Evolutionary conservation across 257 asterid species (phyloP), one percentile per base, ranked within the genome.

Genomic region (Galeopsis tetrahit): DNA sequence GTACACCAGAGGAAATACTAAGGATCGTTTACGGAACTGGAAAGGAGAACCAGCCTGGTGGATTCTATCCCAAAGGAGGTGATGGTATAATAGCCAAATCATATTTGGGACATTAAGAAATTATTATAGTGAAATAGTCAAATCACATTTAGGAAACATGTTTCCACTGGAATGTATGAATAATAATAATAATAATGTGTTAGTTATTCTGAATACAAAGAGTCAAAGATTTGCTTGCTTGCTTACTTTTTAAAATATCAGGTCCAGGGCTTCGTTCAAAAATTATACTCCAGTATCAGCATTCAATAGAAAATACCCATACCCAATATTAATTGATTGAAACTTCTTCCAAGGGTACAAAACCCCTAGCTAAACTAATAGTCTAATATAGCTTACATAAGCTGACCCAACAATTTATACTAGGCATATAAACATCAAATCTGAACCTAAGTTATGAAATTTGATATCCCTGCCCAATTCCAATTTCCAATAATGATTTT

Each of bases 41-140:
- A 10, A 56, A 75, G 0, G 96, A 89, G 71, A 71, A 62, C 13
- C 32, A 6, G 9, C 89, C 97, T 0, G 97, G 97, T 3, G 96
- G 92, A 0, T 91, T 93, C 79, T 93, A 83, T 78, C 98, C 98
- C 7, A 44, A 78, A 2, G 96, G 96, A 10, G 96, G 76, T 13
- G 65, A n/a, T n/a, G n/a, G n/a, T n/a, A n/a, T n/a, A n/a, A n/a
- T n/a, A n/a, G n/a, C n/a, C n/a, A n/a, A n/a, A 75, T 91, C 97
- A 0, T 31, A 78, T 68, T 55, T 83, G 21, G 7, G 10, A 42
- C 11, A 8, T 42, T 13, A 42, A n/a, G n/a, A n/a, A n/a, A n/a
- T n/a, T n/a, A n/a, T n/a, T n/a, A n/a, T 83, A 34, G 9, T 6
- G 0, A 15, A 1, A 2, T 2, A 3, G 1, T 38, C 4, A 3